Base-by-base conservation (phyloP, 1,139 yeast species). In the Yamadazyma atlantica region DNA sequence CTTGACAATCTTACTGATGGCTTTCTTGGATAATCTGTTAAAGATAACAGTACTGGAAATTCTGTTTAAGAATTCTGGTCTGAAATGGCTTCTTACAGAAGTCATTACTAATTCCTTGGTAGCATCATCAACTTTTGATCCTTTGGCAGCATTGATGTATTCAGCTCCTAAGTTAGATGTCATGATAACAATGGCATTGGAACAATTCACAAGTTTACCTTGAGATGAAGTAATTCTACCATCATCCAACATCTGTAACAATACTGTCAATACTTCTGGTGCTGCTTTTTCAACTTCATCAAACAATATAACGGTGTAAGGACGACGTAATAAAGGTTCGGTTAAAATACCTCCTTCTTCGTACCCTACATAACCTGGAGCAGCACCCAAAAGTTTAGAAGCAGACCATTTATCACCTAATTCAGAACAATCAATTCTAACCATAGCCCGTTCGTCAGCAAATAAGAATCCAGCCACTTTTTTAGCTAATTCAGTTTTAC, bases 251-350 rank as follows among this genome's bases (percentile, higher is more conserved):
- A 92, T 80, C 61, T 92, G 98, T 52, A 92, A 73, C 54, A 92
- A 73, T 15, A 92, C 82, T 4, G 96, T 94, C 60, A 92, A 74
- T 2, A 94, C 98, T 61, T 92, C 97, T 1, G 98, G 98, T 2
- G 96, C 96, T n/a, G 98, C 99, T 66, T 92, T 92, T 58, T 92
- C 98, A 41, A 92, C 95, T 66, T 92, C 98, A 66, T 92, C 98
- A 56, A 92, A 92, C 48, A 92, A 72, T 22, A 92, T 78, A 19
- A 94, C 98, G 4, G 97, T 86, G 69, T 92, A 94, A 38, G 99
- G 98, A 46, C 85, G 82, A 58, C 97, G 80, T 44, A 88, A 75
- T 44, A 92, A 73, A 43, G 94, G 95, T 55, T 92, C 96, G 2
- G 98, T 92, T 50, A 92, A 75, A 51, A 90, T 80, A 51, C 98